Evolutionary conservation across 2,329 filamentous ascomycete genomes (phyloP).

Genomic region (Westerdykella sp.): DNA sequence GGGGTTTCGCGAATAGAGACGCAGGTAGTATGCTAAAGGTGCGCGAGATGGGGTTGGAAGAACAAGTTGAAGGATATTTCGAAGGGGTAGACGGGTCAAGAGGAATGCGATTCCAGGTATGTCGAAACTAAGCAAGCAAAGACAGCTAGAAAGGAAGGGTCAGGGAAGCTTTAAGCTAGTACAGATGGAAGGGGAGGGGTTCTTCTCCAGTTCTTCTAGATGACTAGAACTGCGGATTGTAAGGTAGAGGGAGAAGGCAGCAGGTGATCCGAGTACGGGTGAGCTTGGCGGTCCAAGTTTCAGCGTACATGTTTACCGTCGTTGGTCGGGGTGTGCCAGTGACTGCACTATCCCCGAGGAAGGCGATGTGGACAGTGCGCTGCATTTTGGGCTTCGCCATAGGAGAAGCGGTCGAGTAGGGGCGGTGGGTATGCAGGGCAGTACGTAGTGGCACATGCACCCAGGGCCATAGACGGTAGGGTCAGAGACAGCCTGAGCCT

Average conservation of each 20-base stretch:
- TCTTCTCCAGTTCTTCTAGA: neutral
- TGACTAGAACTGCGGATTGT: neutral
- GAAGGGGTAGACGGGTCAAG: neutral
- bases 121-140: neutral
- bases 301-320: slow-evolving; percentile 2
- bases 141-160: neutral
- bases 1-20: neutral
- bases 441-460: too few species aligned
- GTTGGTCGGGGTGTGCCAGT: slow-evolving; percentile 10
- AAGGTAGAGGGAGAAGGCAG: neutral
- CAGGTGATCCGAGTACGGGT: slow-evolving; percentile 2
- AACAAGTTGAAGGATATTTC: neutral
- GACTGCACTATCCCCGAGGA: slow-evolving; percentile 10
- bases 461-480: too few species aligned
- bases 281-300: slow-evolving; percentile 10
- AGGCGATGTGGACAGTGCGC: slow-evolving; percentile 17
- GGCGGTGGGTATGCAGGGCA: too few species aligned
- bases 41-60: neutral
- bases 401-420: slow-evolving; percentile 12
- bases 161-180: neutral
- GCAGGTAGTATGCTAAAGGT: neutral
- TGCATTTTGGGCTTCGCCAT: slow-evolving; percentile 21
- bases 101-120: neutral
- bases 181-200: neutral
- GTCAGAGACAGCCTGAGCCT: neutral